These are phyloP conservation scores for Suillus hirtellus DNA, from an alignment of 768 basidiomycete genomes.

Conservation along the genomic window DNA sequence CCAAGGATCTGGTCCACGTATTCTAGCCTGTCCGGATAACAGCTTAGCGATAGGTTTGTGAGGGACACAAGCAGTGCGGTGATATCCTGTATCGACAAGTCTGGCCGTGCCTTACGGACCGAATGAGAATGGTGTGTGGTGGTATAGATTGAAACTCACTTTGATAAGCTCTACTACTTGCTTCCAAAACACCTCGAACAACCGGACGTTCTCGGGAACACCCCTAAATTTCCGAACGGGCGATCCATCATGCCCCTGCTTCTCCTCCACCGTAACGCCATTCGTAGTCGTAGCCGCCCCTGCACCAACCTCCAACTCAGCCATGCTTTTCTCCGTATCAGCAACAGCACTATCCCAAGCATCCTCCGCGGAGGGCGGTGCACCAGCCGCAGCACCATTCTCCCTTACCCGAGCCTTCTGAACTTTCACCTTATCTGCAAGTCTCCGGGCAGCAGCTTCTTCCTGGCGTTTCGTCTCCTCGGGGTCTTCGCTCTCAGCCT, in stretches of 20 bases:
- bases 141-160: constrained; percentile 43
- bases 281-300: constrained; percentile 16
- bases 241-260: constrained; percentile 54
- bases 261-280: constrained; percentile 25
- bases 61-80: constrained; percentile 95
- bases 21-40: constrained; percentile 95
- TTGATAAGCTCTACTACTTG: constrained; percentile 98
- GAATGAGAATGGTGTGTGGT: constrained; percentile 10
- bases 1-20: constrained; percentile 95
- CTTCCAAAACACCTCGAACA: constrained; percentile 99
- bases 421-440: constrained; percentile 82
- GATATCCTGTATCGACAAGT: constrained; percentile 95
- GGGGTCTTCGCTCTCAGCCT: constrained; percentile 95
- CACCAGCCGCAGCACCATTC: constrained; percentile 36
- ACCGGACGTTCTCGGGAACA: constrained; percentile 89
- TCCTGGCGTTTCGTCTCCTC: constrained; percentile 93
- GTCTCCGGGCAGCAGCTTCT: constrained; percentile 84
- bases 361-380: constrained; percentile 25
- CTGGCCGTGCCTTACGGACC: constrained; percentile 80
- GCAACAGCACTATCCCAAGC: constrained; percentile 26
- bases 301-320: not conserved
- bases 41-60: constrained; percentile 92
- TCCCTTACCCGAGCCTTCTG: constrained; percentile 67
- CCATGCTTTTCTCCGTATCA: constrained; percentile 23
- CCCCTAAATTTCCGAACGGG: constrained; percentile 86